A percentile compares a stretch with the other conserved stretches of the same genome.
Evolutionary conservation across 495 filamentous ascomycete species (phyloP).

Genomic region (Hypoxylon cercidicola): DNA sequence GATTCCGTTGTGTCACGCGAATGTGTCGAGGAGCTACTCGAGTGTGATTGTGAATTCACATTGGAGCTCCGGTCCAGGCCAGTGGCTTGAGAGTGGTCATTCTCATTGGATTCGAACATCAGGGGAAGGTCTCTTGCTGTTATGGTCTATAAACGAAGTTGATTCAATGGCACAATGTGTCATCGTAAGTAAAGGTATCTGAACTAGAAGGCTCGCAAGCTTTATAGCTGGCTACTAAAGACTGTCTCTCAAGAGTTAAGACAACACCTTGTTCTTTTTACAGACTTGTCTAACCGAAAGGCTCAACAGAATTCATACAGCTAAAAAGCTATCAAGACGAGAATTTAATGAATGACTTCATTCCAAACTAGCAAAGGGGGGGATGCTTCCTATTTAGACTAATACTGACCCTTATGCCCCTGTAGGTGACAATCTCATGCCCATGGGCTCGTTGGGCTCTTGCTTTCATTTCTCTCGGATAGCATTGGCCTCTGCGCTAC

Average conservation of each 20-base stretch:
- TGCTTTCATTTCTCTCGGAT: constrained; percentile 19
- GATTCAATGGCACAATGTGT: constrained; percentile 5
- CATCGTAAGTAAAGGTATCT: constrained; percentile 21
- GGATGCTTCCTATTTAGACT: constrained; percentile 32
- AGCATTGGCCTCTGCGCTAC: constrained; percentile 24
- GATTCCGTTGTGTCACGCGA: constrained; percentile 28
- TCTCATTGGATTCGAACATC: constrained; percentile 32
- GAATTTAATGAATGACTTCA: constrained; percentile 23
- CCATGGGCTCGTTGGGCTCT: constrained; percentile 7
- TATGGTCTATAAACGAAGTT: constrained; percentile 15
- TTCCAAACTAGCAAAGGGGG: constrained; percentile 18
- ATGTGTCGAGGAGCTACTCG: constrained; percentile 36
- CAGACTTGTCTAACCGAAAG: constrained; percentile 12
- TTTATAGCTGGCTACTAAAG: constrained; percentile 13
- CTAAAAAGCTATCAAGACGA: constrained; percentile 9
- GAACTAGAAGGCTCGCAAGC: constrained; percentile 6
- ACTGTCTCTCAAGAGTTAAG: background rate
- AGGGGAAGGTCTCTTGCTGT: background rate
- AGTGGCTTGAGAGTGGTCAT: constrained; percentile 3
- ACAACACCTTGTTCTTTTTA: constrained; percentile 11
- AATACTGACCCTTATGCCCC: constrained; percentile 5
- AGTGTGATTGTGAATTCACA: background rate
- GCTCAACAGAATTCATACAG: constrained; percentile 5
- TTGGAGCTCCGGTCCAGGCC: constrained; percentile 4
- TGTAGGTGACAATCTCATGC: constrained; percentile 3